Conservation (phyloP, 2,329 filamentous ascomycete species). For the Gaeumannomyces sp. region DNA sequence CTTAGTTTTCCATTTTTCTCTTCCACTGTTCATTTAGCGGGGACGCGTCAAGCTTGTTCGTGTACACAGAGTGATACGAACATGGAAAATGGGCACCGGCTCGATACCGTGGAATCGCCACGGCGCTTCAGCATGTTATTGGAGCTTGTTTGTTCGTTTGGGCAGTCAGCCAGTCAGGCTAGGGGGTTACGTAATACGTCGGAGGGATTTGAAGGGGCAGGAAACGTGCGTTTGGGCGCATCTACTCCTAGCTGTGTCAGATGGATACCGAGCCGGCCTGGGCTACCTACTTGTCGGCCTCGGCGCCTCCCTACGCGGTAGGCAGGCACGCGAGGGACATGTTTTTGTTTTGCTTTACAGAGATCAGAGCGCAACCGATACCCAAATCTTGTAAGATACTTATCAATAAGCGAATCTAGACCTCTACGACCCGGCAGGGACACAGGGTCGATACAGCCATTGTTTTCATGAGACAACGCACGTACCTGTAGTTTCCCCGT, state of each 20-base stretch:
- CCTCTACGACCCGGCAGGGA: neutral
- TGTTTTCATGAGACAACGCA: neutral
- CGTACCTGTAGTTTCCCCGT: neutral
- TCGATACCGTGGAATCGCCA: neutral
- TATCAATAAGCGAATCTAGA: neutral
- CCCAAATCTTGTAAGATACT: conserved; percentile 2
- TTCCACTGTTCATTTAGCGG: neutral
- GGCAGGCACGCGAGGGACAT: neutral
- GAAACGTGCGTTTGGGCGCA: too few species aligned
- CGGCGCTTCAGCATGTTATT: neutral
- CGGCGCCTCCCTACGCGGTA: neutral
- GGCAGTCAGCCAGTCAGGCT: too few species aligned
- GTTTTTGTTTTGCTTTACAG: conserved; percentile 4
- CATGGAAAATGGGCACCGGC: neutral
- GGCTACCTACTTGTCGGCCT: too few species aligned
- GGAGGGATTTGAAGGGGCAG: neutral
- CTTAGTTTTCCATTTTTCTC: neutral
- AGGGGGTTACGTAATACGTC: neutral
- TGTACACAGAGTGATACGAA: neutral
- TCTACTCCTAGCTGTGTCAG: neutral
- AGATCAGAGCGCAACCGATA: conserved; percentile 3
- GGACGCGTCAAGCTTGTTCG: neutral
- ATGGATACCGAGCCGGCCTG: neutral
- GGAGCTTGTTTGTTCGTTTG: neutral
- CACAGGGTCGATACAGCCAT: neutral